These are phyloP conservation scores for Podaxis carcinomalis DNA, from an alignment of 768 basidiomycete species.

Conservation along the genomic window DNA sequence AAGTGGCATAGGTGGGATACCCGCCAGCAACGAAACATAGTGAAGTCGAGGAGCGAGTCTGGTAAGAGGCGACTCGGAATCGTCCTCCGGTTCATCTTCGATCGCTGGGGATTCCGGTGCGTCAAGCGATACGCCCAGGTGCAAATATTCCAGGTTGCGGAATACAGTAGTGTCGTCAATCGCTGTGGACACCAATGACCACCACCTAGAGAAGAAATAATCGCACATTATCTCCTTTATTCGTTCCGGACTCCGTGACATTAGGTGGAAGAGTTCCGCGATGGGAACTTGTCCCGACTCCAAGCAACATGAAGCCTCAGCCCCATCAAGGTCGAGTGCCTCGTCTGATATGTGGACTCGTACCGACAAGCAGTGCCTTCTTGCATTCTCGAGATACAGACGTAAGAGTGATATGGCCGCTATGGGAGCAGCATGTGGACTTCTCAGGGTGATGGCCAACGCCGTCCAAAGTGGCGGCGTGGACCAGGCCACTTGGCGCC, in stretches of 20 bases:
- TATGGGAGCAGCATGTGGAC: neutral
- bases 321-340: neutral
- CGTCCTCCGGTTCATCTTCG: neutral
- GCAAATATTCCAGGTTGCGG: neutral
- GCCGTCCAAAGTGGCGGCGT: neutral
- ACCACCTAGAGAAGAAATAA: neutral
- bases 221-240: neutral
- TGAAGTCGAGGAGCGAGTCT: neutral
- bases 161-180: neutral
- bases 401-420: neutral
- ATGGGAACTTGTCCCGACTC: neutral
- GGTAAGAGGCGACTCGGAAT: neutral
- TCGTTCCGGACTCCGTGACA: neutral
- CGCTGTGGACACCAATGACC: neutral
- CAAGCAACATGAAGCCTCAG: neutral
- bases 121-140: neutral
- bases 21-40: neutral
- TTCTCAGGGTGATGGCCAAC: neutral
- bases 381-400: neutral
- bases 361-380: neutral
- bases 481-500: neutral
- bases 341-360: neutral
- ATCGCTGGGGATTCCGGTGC: neutral
- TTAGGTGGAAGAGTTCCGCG: neutral
- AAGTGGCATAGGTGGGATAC: neutral